Evolutionary conservation across 106 monocot genomes (phyloP).

Genomic region (Dioscorea dumetorum): DNA sequence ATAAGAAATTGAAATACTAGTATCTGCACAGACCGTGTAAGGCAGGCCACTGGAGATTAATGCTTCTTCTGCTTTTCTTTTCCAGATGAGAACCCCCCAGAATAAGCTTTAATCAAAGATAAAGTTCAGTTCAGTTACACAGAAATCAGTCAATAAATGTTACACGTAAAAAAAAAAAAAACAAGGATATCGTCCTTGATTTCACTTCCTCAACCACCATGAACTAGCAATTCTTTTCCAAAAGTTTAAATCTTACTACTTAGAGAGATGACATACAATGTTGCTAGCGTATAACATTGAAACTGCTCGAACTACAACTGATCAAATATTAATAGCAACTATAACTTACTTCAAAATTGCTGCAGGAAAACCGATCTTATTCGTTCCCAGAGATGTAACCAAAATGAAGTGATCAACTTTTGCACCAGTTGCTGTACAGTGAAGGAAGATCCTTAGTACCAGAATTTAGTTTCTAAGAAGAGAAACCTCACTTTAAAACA

Average conservation of each 20-base stretch:
- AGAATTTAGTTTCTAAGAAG: no score
- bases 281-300: no score
- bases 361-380: conserved; percentile 88
- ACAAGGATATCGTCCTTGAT: no score
- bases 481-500: no score
- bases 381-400: conserved; percentile 89
- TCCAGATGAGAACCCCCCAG: conserved; percentile 93
- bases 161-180: no score
- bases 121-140: neutral
- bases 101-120: conserved; percentile 61
- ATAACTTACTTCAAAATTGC: conserved; percentile 70
- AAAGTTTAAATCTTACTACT: no score
- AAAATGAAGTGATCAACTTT: conserved; percentile 88
- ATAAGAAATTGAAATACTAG: neutral
- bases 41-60: conserved; percentile 81
- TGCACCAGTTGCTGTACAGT: conserved; percentile 49
- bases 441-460: neutral
- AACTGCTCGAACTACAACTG: neutral
- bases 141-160: no score
- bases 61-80: conserved; percentile 92
- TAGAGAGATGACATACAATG: no score
- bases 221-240: no score
- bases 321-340: neutral
- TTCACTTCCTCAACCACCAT: no score
- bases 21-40: conserved; percentile 61